Percentiles rank a stretch among this genome's conserved stretches.
Conservation (phyloP, 2,329 filamentous ascomycete species). For the Talaromyces sp. region DNA sequence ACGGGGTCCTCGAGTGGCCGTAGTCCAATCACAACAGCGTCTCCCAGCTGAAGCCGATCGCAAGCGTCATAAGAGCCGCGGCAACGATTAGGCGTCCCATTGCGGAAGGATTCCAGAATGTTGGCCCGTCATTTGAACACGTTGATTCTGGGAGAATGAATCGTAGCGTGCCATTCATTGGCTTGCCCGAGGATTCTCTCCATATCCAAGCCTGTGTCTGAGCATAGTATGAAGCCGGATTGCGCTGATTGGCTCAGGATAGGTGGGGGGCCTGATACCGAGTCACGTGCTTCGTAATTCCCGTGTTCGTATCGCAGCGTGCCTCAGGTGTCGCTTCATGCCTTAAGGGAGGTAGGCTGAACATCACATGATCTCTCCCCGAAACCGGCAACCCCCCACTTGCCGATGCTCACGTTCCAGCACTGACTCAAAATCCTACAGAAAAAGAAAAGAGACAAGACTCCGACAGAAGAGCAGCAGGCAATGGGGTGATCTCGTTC, state of each 20-base stretch:
- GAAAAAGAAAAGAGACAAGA: background rate
- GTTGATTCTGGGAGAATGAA: background rate
- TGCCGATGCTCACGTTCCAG: background rate
- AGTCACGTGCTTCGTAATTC: background rate
- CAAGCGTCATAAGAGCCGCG: background rate
- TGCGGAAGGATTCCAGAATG: slow-evolving; percentile 1
- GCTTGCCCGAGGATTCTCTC: background rate
- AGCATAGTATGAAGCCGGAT: too few species aligned
- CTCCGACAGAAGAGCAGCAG: background rate
- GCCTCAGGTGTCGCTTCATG: slow-evolving; percentile 5
- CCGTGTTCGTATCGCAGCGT: background rate
- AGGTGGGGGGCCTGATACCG: too few species aligned
- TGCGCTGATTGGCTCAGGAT: background rate
- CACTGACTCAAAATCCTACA: background rate
- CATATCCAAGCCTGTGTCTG: too few species aligned
- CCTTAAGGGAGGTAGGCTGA: background rate
- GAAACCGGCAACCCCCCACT: slow-evolving; percentile 16
- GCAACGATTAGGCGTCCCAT: background rate
- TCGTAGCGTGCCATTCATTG: background rate
- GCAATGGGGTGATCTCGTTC: background rate
- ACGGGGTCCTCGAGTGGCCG: background rate
- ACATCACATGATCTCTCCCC: slow-evolving; percentile 9
- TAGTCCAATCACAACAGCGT: background rate
- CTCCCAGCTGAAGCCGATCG: background rate
- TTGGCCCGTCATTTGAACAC: background rate